Evolutionary conservation across 306 rosid species (phyloP).

Genomic region (Vigna nakashimae): DNA sequence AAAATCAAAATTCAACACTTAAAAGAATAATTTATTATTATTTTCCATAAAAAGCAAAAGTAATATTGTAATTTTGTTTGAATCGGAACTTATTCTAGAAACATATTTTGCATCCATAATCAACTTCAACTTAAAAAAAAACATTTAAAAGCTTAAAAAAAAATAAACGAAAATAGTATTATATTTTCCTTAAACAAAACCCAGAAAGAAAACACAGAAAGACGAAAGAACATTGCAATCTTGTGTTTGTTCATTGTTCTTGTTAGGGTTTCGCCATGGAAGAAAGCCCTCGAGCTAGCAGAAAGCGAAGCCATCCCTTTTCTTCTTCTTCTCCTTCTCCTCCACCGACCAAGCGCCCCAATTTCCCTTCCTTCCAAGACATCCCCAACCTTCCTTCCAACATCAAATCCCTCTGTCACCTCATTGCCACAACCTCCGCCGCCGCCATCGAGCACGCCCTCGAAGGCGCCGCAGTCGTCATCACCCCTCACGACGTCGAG

Average conservation of each 20-base stretch:
- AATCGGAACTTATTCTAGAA: no score
- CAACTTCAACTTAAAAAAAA: no score
- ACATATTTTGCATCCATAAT: no score
- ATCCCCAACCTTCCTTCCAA: constrained; percentile 45
- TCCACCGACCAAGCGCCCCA: not conserved
- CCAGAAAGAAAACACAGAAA: no score
- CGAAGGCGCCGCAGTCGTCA: constrained; percentile 41
- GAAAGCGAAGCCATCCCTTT: not conserved
- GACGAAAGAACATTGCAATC: not conserved
- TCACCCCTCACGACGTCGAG: constrained; percentile 60
- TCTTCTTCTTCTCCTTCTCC: not conserved
- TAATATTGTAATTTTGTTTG: no score
- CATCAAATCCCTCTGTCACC: constrained; percentile 54
- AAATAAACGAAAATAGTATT: no score
- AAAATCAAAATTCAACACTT: no score
- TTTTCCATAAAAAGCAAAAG: no score
- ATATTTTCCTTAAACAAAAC: no score
- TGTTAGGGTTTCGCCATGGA: not conserved
- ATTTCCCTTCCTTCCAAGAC: constrained; percentile 56
- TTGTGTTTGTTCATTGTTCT: not conserved
- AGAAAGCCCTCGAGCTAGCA: not conserved
- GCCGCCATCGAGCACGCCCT: constrained; percentile 51
- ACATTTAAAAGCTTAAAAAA: no score
- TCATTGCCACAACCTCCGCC: constrained; percentile 57
- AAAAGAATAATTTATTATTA: no score